Base-by-base conservation (phyloP, 805 yeast species). In the Schwanniomyces sp. region DNA sequence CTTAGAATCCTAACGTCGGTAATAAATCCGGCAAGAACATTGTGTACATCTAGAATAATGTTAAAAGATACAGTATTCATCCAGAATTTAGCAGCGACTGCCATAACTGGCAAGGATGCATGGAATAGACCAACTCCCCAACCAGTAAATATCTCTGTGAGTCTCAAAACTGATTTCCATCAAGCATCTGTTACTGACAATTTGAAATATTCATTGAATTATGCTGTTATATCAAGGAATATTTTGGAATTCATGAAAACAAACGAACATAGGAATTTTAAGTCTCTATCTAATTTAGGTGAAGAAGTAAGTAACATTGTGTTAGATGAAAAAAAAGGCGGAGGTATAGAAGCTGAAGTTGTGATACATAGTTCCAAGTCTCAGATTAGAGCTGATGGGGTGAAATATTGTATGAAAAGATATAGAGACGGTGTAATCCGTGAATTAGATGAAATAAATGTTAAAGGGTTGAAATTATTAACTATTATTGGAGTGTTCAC, bases 401-500 rank as follows among this genome's bases (percentile, higher is more conserved):
- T 79, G 1, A 77, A 75, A 36, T 73, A 75, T 45, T 62, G 60
- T n/a, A 53, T 79, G 9, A 53, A 61, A 7, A 59, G 82, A 48
- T 56, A 62, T 11, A 64, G 59, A 36, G 37, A 39, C 7, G 50
- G 53, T 11, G 54, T 45, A 8, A 27, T 46, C 17, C 39, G 43
- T 11, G 45, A 44, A 21, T 46, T 59, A 2, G 73, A 65, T 46
- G 43, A 54, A 25, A 58, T 70, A 18, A 59, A 56, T 8, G 79
- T 89, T 34, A 69, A 73, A 4, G 76, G 79, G 5, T 64, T 91
- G 32, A 74, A 76, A 42, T 66, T 89, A 14, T 74, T 85, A 43
- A 85, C 96, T 0, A 74, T 91, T n/a, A 87, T 94, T 54, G 99
- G 99, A 4, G 94, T 94, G 7, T 92, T 91, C 70, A 86, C 91